A percentile compares a stretch with the other conserved stretches of the same genome.
Conservation (phyloP, 257 asterid species). For the Pogostemon cablin region DNA sequence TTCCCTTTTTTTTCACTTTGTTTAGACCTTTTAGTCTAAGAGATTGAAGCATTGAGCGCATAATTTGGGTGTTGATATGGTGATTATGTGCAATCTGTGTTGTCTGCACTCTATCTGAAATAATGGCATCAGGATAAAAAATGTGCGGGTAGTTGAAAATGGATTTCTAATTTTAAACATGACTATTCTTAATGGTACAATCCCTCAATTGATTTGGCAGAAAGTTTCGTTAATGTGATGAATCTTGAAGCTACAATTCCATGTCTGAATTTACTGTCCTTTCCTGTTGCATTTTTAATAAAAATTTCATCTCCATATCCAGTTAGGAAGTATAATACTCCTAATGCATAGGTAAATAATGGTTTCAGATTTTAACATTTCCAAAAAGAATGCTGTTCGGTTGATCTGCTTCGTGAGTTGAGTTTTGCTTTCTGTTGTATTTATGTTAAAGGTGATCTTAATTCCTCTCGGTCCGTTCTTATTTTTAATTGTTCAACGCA, state of each 20-base stretch:
- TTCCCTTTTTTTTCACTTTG: neutral
- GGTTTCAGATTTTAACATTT: no score
- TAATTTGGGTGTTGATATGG: neutral
- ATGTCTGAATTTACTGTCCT: neutral
- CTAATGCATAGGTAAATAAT: no score
- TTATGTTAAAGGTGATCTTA: neutral
- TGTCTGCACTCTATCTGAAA: neutral
- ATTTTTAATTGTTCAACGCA: neutral
- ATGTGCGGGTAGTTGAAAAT: neutral
- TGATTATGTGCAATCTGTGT: constrained; percentile 1
- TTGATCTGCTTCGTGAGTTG: no score
- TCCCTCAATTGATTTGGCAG: neutral
- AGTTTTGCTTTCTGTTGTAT: neutral
- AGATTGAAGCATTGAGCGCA: neutral
- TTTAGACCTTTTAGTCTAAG: neutral
- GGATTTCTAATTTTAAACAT: neutral
- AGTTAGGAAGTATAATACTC: no score
- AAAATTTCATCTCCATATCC: no score
- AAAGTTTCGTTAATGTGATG: neutral
- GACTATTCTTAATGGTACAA: neutral
- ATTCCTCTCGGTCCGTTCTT: neutral
- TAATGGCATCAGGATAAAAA: neutral
- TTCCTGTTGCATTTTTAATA: no score
- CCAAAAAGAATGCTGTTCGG: no score
- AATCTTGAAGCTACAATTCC: constrained; percentile 9